A percentile compares a stretch with the other conserved stretches of the same genome.
Conservation (phyloP, 768 basidiomycete genomes). For the Vararia minispora region DNA sequence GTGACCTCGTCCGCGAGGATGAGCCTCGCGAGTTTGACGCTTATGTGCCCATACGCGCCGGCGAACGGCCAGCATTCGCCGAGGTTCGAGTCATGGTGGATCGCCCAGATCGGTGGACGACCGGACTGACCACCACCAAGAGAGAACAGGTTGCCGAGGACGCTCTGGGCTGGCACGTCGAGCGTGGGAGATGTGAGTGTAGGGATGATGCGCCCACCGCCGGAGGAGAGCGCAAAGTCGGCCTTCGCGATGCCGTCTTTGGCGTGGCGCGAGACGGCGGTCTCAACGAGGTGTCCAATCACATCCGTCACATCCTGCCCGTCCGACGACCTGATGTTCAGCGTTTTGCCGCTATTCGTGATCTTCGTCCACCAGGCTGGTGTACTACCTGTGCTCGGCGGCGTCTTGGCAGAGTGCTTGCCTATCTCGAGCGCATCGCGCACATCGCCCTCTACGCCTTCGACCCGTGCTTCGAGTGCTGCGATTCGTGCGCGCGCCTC, state of each 20-base stretch:
- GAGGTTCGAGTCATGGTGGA: slow-evolving; percentile 75
- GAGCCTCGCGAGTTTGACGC: slow-evolving; percentile 62
- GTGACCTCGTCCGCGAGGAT: slow-evolving; percentile 57
- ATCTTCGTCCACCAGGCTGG: slow-evolving; percentile 69
- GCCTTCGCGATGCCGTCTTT: slow-evolving; percentile 75
- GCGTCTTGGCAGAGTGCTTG: slow-evolving; percentile 33
- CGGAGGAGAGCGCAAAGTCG: slow-evolving; percentile 80
- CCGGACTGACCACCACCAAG: slow-evolving; percentile 53
- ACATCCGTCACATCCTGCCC: slow-evolving; percentile 65
- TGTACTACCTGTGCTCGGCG: slow-evolving; percentile 23
- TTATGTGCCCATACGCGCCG: slow-evolving; percentile 71
- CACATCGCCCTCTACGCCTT: slow-evolving; percentile 47
- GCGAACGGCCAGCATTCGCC: slow-evolving; percentile 93
- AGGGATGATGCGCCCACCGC: slow-evolving; percentile 73
- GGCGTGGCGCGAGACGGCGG: slow-evolving; percentile 53
- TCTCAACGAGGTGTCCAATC: slow-evolving; percentile 67
- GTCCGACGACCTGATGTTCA: slow-evolving; percentile 63
- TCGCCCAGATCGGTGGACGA: slow-evolving; percentile 73
- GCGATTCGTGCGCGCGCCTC: slow-evolving; percentile 44
- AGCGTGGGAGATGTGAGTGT: slow-evolving; percentile 74
- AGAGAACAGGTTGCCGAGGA: slow-evolving; percentile 52
- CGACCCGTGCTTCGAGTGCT: slow-evolving; percentile 52
- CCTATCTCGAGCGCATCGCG: slow-evolving; percentile 64
- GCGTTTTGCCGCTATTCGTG: slow-evolving; percentile 25
- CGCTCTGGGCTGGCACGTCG: slow-evolving; percentile 44